phyloP scores from a whole-genome alignment of 2,329 filamentous ascomycete species.

The Magnaporthiopsis incrustans region DNA sequence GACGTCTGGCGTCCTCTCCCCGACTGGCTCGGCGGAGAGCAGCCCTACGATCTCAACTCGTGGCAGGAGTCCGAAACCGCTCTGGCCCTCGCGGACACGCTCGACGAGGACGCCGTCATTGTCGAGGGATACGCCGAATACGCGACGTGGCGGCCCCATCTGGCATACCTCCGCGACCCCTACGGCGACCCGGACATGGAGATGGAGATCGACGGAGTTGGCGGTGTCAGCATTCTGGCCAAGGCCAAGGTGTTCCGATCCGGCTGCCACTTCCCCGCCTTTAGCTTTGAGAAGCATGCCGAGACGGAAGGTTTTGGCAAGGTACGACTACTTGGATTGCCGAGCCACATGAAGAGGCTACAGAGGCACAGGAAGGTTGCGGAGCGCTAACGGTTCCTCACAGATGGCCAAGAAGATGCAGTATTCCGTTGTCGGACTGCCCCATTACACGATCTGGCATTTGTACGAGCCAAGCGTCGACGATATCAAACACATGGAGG shows the following conservation, averaged over 20 bases:
- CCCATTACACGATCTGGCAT: slow-evolving; percentile 99
- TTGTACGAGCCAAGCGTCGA: slow-evolving; percentile 98
- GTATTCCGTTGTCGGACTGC: slow-evolving; percentile 89
- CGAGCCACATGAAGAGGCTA: not conserved
- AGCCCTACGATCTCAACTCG: slow-evolving; percentile 96
- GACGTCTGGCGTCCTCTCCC: slow-evolving; percentile 98
- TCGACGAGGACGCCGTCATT: slow-evolving; percentile 97
- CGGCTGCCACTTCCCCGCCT: slow-evolving; percentile 94
- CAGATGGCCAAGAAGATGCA: slow-evolving; percentile 97
- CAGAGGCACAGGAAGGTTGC: too few relatives aligned
- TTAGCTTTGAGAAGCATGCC: slow-evolving; percentile 97
- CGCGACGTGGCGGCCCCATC: slow-evolving; percentile 93
- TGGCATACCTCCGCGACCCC: slow-evolving; percentile 92
- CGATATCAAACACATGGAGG: slow-evolving; percentile 94
- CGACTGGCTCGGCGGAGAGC: slow-evolving; percentile 96
- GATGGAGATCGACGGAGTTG: slow-evolving; percentile 98
- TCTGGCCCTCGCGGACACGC: slow-evolving; percentile 81
- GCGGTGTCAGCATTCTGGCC: slow-evolving; percentile 92
- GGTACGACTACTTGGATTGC: slow-evolving; percentile 29
- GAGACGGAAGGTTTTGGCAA: slow-evolving; percentile 99
- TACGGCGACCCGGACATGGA: slow-evolving; percentile 99
- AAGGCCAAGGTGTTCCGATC: slow-evolving; percentile 93
- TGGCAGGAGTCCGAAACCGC: slow-evolving; percentile 99
- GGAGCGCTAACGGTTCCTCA: slow-evolving; percentile 9
- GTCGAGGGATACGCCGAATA: slow-evolving; percentile 99